Conservation (phyloP, 225 moss, liverwort and hornwort species). For the Pseudisothecium myosuroides region DNA sequence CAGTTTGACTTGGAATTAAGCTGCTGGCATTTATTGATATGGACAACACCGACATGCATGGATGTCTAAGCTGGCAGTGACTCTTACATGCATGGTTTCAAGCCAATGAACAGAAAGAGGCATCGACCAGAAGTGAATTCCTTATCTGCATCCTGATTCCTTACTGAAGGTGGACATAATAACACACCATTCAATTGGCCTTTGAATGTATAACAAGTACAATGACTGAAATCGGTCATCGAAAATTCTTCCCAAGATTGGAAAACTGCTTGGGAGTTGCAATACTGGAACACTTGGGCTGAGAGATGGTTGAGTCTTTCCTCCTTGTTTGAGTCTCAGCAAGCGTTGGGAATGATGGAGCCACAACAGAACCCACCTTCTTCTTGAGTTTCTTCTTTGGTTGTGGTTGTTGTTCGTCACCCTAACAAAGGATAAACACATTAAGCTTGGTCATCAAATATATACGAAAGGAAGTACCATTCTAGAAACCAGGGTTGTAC, state of each 20-base stretch:
- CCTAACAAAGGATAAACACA: background rate
- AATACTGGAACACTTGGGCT: background rate
- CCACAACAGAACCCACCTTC: background rate
- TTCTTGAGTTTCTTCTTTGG: conserved; percentile 27
- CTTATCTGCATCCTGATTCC: background rate
- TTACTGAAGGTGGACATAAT: background rate
- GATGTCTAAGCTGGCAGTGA: background rate
- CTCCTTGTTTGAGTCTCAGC: background rate
- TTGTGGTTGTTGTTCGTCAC: conserved; percentile 9
- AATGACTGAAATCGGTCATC: background rate
- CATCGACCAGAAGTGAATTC: background rate
- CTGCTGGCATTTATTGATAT: background rate
- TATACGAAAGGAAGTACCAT: background rate
- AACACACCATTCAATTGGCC: conserved; percentile 13
- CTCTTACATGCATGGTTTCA: background rate
- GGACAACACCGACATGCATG: background rate
- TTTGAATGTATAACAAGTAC: conserved; percentile 10
- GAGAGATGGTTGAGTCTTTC: background rate
- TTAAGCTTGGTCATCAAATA: background rate
- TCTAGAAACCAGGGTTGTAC: background rate
- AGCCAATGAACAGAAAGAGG: background rate
- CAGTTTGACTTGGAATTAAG: background rate
- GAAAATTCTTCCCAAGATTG: conserved; percentile 36
- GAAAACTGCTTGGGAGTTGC: conserved; percentile 14
- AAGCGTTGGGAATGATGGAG: background rate